phyloP scores from a whole-genome alignment of 2,329 filamentous ascomycete genomes.

The Berkeleyomyces basicola region DNA sequence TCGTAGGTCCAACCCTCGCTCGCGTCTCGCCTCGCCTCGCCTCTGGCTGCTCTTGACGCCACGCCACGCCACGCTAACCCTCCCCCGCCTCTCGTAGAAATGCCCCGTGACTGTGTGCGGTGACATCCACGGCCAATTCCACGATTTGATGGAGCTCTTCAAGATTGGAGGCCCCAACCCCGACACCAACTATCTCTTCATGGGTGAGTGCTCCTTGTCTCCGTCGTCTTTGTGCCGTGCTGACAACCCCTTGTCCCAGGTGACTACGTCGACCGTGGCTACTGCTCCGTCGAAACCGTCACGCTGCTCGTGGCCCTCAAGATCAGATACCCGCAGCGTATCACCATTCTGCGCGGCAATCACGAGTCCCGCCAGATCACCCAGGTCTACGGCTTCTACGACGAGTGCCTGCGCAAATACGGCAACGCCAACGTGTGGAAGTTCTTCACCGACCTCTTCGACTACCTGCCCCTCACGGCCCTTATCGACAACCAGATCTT shows the following conservation, averaged over 20 bases:
- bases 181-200: slow-evolving; percentile 98
- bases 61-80: background rate
- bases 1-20: slow-evolving; percentile 43
- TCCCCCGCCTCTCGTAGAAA: slow-evolving; percentile 43
- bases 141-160: slow-evolving; percentile 98
- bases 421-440: slow-evolving; percentile 99
- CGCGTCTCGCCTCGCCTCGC: background rate
- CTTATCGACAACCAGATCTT: slow-evolving; percentile 99
- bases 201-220: slow-evolving; percentile 45
- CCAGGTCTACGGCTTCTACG: slow-evolving; percentile 98
- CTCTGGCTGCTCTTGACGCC: background rate
- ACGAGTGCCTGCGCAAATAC: slow-evolving; percentile 96
- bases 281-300: slow-evolving; percentile 97
- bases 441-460: slow-evolving; percentile 96
- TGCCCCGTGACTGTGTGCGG: slow-evolving; percentile 97
- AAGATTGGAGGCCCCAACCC: slow-evolving; percentile 96
- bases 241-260: slow-evolving; percentile 31
- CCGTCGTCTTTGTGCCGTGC: background rate
- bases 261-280: slow-evolving; percentile 96
- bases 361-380: slow-evolving; percentile 99
- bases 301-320: slow-evolving; percentile 92
- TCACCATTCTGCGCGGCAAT: slow-evolving; percentile 96
- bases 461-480: slow-evolving; percentile 91
- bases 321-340: slow-evolving; percentile 93
- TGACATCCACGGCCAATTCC: slow-evolving; percentile 98